Percentiles rank a stretch among this genome's conserved stretches.
phyloP scores from a whole-genome alignment of 176 grass and related monocot species.

The Poa annua region DNA sequence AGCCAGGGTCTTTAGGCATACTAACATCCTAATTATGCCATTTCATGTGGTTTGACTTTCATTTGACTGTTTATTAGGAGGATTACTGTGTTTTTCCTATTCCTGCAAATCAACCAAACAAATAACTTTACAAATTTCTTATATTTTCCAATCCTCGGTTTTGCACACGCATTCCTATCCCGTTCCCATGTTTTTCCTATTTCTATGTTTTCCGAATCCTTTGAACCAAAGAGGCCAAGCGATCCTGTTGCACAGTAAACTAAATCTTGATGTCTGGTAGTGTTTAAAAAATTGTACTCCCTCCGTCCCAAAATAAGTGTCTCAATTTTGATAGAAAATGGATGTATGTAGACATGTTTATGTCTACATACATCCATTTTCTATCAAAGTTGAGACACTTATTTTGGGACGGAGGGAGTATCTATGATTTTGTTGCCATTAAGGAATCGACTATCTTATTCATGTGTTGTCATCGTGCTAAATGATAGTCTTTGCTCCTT shows the following conservation, averaged over 20 bases:
- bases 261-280: constrained; percentile 12
- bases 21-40: not conserved
- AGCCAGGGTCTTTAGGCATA: not conserved
- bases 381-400: too few relatives aligned
- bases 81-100: not conserved
- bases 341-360: too few relatives aligned
- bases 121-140: not conserved
- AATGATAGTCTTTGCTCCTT: not conserved
- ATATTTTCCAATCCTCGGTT: not conserved
- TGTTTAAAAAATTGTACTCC: not conserved
- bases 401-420: too few relatives aligned
- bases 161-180: not conserved
- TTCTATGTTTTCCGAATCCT: not conserved
- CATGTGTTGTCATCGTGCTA: not conserved
- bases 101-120: not conserved
- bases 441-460: not conserved
- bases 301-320: too few relatives aligned
- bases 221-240: constrained; percentile 1
- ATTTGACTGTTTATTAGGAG: not conserved
- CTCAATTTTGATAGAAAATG: too few relatives aligned
- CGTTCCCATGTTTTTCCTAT: not conserved
- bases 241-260: constrained; percentile 16
- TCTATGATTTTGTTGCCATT: constrained; percentile 13
- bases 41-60: not conserved
- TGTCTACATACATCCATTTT: too few relatives aligned